phyloP scores from a whole-genome alignment of 1,139 yeast species.

The Ogataea hybrid region DNA sequence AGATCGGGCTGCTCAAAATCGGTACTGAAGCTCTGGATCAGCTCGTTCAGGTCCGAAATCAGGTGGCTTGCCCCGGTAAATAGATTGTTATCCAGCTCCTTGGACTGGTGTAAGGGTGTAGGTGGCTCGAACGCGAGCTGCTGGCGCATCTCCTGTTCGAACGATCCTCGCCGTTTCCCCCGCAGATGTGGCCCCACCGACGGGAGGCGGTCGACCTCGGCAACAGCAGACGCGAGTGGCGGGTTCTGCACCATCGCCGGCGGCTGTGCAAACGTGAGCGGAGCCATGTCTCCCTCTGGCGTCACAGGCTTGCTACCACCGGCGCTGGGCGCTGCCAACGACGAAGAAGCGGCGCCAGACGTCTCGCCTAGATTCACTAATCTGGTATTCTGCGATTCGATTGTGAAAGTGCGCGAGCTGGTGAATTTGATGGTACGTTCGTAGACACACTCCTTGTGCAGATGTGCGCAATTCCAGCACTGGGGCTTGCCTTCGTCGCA shows the following conservation, averaged over 20 bases:
- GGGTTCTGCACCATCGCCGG: slow-evolving; percentile 37
- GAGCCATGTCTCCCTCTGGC: slow-evolving; percentile 1
- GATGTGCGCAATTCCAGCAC: slow-evolving; percentile 56
- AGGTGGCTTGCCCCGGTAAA: slow-evolving; percentile 51
- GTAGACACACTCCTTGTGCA: slow-evolving; percentile 49
- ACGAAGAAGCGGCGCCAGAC: background rate
- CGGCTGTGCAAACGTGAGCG: slow-evolving; percentile 9
- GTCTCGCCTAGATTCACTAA: slow-evolving; percentile 13
- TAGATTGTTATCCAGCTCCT: slow-evolving; percentile 32
- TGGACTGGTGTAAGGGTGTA: slow-evolving; percentile 16
- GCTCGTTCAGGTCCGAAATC: slow-evolving; percentile 49
- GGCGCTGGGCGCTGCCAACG: background rate
- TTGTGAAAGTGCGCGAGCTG: slow-evolving; percentile 31
- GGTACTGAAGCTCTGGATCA: slow-evolving; percentile 32
- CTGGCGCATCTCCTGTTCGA: slow-evolving; percentile 14
- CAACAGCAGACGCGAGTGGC: slow-evolving; percentile 24
- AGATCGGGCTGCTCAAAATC: slow-evolving; percentile 21
- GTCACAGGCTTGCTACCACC: background rate
- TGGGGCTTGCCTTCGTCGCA: slow-evolving; percentile 62
- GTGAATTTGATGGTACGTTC: slow-evolving; percentile 37
- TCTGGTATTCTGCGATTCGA: slow-evolving; percentile 15
- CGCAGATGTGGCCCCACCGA: background rate
- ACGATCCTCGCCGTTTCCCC: slow-evolving; percentile 1
- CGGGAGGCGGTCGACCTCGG: background rate
- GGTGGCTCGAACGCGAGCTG: slow-evolving; percentile 25